Evolutionary conservation across 768 basidiomycete species (phyloP), one percentile per base, ranked within the genome.

Genomic region (Mycena amicta): DNA sequence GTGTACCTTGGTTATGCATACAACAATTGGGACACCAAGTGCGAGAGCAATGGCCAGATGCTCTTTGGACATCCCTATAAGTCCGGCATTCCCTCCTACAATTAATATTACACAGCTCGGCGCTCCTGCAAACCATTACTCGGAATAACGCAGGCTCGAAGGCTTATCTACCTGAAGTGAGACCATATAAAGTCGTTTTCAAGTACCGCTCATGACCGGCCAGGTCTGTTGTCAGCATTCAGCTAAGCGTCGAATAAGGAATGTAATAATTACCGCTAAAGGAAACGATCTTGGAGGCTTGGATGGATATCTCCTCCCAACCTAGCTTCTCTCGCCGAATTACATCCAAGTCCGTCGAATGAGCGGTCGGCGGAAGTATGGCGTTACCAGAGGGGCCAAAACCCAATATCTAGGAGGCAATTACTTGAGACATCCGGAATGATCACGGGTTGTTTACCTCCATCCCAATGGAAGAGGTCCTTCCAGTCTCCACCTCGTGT

Each of bases 391-490:
- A 80, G 3, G 86, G 83, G 18, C 84, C 86, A 66, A 96, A 98
- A 1, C 95, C 95, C 12, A 98, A 77, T 54, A 97, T 96, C 92
- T 94, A n/a, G 62, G 15, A 46, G 16, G 20, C 15, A 59, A 29
- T 15, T 33, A 40, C 43, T n/a, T 6, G 8, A 26, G 50, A 51
- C 23, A 25, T 16, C 51, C 25, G 39, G 13, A 50, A 12, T n/a
- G n/a, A n/a, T 46, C 22, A 26, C 29, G 5, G 13, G 23, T 53
- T n/a, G 58, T 80, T 57, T 60, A 94, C 93, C 82, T 99, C 97
- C 89, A 97, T 95, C 22, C 97, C 97, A 41, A 98, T 93, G 60
- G 91, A 93, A 23, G 92, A 94, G 0, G 97, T 99, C 51, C 97
- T 79, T 5, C 96, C 96, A 20, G 90, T 94, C 75, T 98, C 97